phyloP scores from a whole-genome alignment of 306 rosid species.

The Cyamopsis tetragonoloba region DNA sequence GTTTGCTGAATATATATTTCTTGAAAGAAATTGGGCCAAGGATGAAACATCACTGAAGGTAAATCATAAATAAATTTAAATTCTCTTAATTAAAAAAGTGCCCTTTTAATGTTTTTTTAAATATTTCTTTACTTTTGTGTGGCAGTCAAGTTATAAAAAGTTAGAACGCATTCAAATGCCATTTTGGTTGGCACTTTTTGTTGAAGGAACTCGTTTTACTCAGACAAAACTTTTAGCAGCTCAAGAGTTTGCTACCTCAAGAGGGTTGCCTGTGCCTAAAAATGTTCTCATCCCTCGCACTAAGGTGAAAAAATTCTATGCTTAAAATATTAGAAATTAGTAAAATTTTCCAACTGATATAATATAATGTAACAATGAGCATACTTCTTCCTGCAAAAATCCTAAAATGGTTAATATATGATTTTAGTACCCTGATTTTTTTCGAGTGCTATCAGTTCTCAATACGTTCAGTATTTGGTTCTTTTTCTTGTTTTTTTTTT shows the following conservation, averaged over 20 bases:
- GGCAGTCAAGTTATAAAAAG: slow-evolving; percentile 61
- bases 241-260: slow-evolving; percentile 77
- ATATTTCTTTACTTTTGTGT: slow-evolving; percentile 16
- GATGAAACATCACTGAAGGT: slow-evolving; percentile 71
- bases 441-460: no score
- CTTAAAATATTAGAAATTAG: background rate
- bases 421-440: no score
- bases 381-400: background rate
- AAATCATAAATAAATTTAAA: background rate
- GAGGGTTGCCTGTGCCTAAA: slow-evolving; percentile 69
- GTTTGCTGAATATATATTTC: slow-evolving; percentile 76
- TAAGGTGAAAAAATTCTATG: slow-evolving; percentile 46
- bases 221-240: slow-evolving; percentile 66
- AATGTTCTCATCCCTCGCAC: slow-evolving; percentile 90
- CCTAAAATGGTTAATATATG: no score
- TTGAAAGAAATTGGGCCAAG: slow-evolving; percentile 75
- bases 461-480: no score
- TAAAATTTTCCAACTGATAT: background rate
- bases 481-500: no score
- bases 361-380: background rate
- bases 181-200: slow-evolving; percentile 87
- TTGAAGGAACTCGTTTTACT: slow-evolving; percentile 91
- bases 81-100: background rate
- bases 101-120: no score
- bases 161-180: slow-evolving; percentile 63